A percentile compares a stretch with the other conserved stretches of the same genome.
Evolutionary conservation across 495 filamentous ascomycete genomes (phyloP).

Genomic region (Pyrenopolyporus hunteri): DNA sequence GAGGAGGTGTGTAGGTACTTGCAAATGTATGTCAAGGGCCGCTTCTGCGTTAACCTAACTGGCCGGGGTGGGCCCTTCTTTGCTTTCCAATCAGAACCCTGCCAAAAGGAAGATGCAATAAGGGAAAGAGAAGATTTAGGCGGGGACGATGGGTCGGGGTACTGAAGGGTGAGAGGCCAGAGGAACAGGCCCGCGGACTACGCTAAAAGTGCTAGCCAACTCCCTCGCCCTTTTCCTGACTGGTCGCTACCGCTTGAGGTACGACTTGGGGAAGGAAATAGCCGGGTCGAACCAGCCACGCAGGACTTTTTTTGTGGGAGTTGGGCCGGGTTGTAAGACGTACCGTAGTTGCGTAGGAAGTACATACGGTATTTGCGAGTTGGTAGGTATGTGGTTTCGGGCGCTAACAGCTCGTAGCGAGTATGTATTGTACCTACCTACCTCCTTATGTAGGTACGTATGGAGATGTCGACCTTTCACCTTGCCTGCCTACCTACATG

Average conservation of each 20-base stretch:
- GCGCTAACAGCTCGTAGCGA: not conserved
- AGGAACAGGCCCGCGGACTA: constrained; percentile 10
- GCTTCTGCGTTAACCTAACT: constrained; percentile 35
- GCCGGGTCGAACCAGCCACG: constrained; percentile 31
- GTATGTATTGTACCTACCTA: not conserved
- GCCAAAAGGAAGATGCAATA: constrained; percentile 28
- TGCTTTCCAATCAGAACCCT: constrained; percentile 36
- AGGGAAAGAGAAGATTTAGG: constrained; percentile 36
- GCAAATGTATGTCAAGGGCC: constrained; percentile 32
- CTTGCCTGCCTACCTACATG: too few species aligned
- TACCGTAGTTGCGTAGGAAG: too few species aligned
- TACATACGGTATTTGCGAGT: too few species aligned
- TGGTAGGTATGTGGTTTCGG: not conserved
- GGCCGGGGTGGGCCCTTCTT: constrained; percentile 19
- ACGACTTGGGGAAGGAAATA: constrained; percentile 35
- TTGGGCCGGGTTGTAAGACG: constrained; percentile 17
- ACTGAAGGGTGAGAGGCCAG: constrained; percentile 32
- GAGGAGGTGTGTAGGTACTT: constrained; percentile 31
- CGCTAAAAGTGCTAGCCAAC: constrained; percentile 18
- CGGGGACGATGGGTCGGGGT: constrained; percentile 31
- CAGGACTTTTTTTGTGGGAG: constrained; percentile 2
- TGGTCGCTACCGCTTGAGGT: constrained; percentile 16
- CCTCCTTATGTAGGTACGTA: not conserved
- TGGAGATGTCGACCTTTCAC: not conserved
- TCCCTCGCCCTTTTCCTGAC: constrained; percentile 21